Base-by-base conservation (phyloP, 1,284 basidiomycete species). In the Tylopilus orsonianus region DNA sequence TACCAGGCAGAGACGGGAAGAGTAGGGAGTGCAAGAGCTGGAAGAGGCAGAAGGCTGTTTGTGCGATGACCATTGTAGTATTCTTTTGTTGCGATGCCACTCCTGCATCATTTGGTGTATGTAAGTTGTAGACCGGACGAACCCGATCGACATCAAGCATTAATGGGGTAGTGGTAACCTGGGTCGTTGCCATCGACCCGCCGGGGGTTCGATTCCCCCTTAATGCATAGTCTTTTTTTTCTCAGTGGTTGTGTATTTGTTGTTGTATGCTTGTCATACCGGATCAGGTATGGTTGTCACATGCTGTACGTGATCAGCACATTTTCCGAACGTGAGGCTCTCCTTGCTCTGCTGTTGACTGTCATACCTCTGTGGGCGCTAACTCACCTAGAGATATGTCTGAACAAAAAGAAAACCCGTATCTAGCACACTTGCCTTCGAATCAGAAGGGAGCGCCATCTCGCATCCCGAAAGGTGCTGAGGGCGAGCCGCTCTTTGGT, bases 1-100 rank as follows among this genome's bases (percentile, higher is more conserved):
- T 95, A 95, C 63, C 86, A 90, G 58, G 71, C 81, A 45, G 88
- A 93, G 65, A 83, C 87, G 2, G 92, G 88, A 3, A 74, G 80
- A 41, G 85, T 91, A 2, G 88, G 88, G 5, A 80, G 87, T 37
- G 87, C 88, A 5, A 72, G 82, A 42, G 85, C 88, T 2, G 56
- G 85, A 41, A 72, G 79, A 50, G 74, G 78, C 19, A 87, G 85
- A 64, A 79, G 72, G 50, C 63, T 89, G 35, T 90, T 90, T 59
- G 77, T 83, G 29, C 53, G 58, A 51, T 61, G 41, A 61, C 19
- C 13, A 4, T 5, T 27, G n/a, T 23, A 36, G 37, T 18, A n/a
- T 9, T n/a, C 13, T 10, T 34, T 14, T 27, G 38, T 24, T 26
- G 5, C 7, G 26, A 23, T 22, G 18, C 22, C 18, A n/a, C 16